phyloP scores from a whole-genome alignment of 2,329 filamentous ascomycete genomes.

The Lizonia empirigonia region DNA sequence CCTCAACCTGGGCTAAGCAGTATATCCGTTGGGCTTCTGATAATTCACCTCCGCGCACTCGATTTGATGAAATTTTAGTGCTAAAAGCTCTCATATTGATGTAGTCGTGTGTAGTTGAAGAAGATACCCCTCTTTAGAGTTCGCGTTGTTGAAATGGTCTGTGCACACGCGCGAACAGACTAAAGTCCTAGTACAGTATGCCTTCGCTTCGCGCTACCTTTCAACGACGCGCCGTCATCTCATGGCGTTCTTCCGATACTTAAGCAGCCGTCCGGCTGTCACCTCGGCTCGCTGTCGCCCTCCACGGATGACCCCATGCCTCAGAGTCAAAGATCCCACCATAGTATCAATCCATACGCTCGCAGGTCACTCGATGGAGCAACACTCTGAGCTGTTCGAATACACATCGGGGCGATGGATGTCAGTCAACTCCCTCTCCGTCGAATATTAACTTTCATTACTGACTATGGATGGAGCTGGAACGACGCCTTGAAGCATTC shows the following conservation, averaged over 20 bases:
- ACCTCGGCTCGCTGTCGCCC: not conserved
- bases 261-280: not conserved
- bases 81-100: no score
- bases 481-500: slow-evolving; percentile 27
- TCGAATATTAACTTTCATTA: slow-evolving; percentile 1
- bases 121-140: no score
- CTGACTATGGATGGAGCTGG: slow-evolving; percentile 25
- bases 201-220: no score
- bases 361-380: slow-evolving; percentile 9
- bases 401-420: slow-evolving; percentile 35
- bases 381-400: slow-evolving; percentile 24
- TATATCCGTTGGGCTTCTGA: no score
- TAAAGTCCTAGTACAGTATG: no score
- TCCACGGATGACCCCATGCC: not conserved
- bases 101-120: no score
- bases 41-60: no score
- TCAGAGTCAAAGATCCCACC: slow-evolving; percentile 7
- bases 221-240: not conserved
- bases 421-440: slow-evolving; percentile 16
- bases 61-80: no score
- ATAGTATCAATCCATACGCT: slow-evolving; percentile 13
- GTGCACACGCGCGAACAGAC: no score
- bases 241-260: not conserved
- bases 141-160: no score
- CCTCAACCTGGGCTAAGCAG: no score